These are phyloP conservation scores for Auricularia auricula-judae DNA, from an alignment of 768 basidiomycete genomes.

Conservation along the genomic window DNA sequence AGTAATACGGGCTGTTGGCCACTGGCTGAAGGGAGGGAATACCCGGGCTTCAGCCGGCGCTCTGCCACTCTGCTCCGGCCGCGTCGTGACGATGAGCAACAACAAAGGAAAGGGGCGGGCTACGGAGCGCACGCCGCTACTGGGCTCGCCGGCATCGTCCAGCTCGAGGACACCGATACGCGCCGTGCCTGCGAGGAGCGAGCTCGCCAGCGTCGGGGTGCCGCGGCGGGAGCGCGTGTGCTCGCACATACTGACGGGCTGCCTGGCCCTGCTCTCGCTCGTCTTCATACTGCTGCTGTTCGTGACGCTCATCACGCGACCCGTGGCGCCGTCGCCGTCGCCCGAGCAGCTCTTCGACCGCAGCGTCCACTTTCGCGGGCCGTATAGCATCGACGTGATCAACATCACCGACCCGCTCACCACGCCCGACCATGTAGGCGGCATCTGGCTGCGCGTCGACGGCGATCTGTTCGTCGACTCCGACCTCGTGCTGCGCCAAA, in stretches of 20 bases:
- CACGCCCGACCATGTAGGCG: constrained; percentile 21
- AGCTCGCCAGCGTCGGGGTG: background rate
- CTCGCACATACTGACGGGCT: constrained; percentile 33
- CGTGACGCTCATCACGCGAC: constrained; percentile 29
- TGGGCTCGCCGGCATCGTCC: constrained; percentile 27
- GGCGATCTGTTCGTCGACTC: constrained; percentile 34
- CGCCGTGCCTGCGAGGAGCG: constrained; percentile 8
- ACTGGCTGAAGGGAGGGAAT: no score
- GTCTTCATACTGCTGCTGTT: constrained; percentile 33
- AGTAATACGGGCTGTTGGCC: no score
- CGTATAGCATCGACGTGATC: constrained; percentile 49
- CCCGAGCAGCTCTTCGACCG: constrained; percentile 48
- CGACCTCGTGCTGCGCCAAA: constrained; percentile 31
- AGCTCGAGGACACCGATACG: constrained; percentile 11
- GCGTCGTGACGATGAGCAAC: background rate
- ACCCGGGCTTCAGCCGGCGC: no score
- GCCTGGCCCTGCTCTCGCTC: constrained; percentile 43
- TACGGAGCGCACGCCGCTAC: constrained; percentile 46
- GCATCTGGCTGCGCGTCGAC: constrained; percentile 46
- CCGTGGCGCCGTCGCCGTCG: constrained; percentile 42
- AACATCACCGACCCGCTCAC: constrained; percentile 34
- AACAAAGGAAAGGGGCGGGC: constrained; percentile 52
- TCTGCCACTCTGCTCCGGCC: background rate
- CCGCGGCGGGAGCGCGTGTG: constrained; percentile 14
- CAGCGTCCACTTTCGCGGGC: constrained; percentile 46